phyloP scores from a whole-genome alignment of 177 flowering plant genomes.

The Vitis hybrid region DNA sequence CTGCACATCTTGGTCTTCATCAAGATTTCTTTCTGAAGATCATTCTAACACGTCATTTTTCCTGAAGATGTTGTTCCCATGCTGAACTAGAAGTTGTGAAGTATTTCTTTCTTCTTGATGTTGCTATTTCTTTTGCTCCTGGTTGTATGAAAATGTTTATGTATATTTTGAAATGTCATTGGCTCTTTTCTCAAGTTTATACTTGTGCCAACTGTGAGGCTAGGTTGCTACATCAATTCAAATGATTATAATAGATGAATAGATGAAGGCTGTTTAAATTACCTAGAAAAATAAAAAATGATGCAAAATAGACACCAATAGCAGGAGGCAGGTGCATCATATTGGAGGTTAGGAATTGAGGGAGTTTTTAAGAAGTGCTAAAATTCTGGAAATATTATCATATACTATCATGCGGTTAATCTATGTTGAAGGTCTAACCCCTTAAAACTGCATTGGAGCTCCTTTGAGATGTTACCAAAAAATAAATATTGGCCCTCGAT shows the following conservation, averaged over 20 bases:
- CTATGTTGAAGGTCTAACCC: too few species aligned
- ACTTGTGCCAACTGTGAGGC: background rate
- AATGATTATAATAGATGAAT: background rate
- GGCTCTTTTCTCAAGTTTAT: background rate
- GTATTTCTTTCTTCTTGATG: background rate
- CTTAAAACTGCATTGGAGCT: too few species aligned
- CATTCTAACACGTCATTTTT: conserved; percentile 9
- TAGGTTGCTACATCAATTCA: background rate
- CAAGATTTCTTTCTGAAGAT: conserved; percentile 60
- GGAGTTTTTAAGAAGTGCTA: too few species aligned
- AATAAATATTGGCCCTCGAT: too few species aligned
- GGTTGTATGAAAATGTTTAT: background rate
- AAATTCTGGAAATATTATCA: too few species aligned
- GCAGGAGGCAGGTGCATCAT: too few species aligned
- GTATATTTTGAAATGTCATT: background rate
- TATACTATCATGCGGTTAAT: too few species aligned
- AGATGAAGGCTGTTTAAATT: background rate
- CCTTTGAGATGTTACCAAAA: too few species aligned
- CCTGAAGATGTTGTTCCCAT: background rate
- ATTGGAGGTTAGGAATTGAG: too few species aligned
- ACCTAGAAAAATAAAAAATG: background rate
- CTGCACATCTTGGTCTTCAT: conserved; percentile 84
- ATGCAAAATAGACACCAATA: background rate
- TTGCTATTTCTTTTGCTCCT: background rate
- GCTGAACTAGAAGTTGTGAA: conserved; percentile 3